Conservation (phyloP, 1,139 yeast genomes). For the Saccharomycopsis crataegensis region DNA sequence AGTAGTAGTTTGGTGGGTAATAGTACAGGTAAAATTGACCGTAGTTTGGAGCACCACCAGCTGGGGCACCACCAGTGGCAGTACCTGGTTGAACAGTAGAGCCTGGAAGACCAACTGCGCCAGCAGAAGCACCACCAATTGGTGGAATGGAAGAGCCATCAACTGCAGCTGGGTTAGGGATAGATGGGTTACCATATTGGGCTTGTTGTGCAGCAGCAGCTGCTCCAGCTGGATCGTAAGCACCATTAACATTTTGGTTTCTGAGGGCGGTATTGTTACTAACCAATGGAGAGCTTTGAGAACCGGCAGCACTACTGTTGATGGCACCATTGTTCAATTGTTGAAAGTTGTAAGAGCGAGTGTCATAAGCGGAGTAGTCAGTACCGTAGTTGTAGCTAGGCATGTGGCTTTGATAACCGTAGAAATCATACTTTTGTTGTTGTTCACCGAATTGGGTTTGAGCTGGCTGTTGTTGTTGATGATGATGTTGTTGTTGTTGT, state of each 20-base stretch:
- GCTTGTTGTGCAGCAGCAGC: neutral
- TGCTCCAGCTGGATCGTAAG: neutral
- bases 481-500: slow-evolving; percentile 20
- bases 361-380: too few species aligned
- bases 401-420: neutral
- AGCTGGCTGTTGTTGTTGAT: slow-evolving; percentile 20
- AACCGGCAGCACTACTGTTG: slow-evolving; percentile 20
- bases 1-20: neutral
- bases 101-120: slow-evolving; percentile 7
- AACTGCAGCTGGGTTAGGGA: neutral
- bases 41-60: neutral
- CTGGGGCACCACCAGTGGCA: slow-evolving; percentile 1
- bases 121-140: slow-evolving; percentile 1
- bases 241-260: slow-evolving; percentile 9
- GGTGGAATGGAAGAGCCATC: neutral
- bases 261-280: slow-evolving; percentile 19
- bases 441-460: slow-evolving; percentile 21
- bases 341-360: slow-evolving; percentile 21
- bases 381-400: too few species aligned
- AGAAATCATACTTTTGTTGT: slow-evolving; percentile 17
- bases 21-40: neutral
- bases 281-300: slow-evolving; percentile 13
- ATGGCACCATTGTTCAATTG: slow-evolving; percentile 16
- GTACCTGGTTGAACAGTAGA: slow-evolving; percentile 4
- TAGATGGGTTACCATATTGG: neutral